Percentiles rank a stretch among this genome's conserved stretches.
phyloP scores from a whole-genome alignment of 176 grass and related monocot genomes.

The Hsuehochloa calcarea region DNA sequence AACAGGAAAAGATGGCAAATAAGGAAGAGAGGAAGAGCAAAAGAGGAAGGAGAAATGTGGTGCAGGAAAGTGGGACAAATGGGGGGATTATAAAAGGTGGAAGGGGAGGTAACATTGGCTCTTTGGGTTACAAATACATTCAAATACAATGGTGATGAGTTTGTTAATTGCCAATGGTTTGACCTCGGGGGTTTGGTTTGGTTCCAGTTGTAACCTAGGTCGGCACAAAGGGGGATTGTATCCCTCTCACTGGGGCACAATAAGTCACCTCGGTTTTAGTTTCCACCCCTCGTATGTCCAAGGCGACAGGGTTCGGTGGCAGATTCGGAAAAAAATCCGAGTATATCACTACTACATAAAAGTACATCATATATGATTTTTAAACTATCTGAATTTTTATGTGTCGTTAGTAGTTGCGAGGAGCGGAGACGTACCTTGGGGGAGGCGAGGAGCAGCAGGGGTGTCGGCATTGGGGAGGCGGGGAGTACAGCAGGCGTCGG shows the following conservation, averaged over 20 bases:
- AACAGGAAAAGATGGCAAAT: background rate
- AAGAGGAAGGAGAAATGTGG: background rate
- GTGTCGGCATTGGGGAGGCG: too few species aligned
- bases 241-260: background rate
- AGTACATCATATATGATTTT: too few species aligned
- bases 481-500: too few species aligned
- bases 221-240: background rate
- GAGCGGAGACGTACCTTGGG: too few species aligned
- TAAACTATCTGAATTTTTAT: too few species aligned
- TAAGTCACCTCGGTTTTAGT: background rate
- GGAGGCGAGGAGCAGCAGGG: too few species aligned
- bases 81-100: conserved; percentile 25
- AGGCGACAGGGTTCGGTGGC: background rate
- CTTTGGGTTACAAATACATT: background rate
- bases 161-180: background rate
- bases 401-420: too few species aligned
- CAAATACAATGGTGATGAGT: background rate
- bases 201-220: background rate
- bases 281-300: background rate
- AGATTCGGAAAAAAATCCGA: too few species aligned
- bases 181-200: background rate
- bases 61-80: background rate
- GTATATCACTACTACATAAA: too few species aligned
- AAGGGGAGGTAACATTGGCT: background rate
- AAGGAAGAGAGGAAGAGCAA: background rate